phyloP scores from a whole-genome alignment of 2,329 filamentous ascomycete genomes.

The Fusarium sp. region DNA sequence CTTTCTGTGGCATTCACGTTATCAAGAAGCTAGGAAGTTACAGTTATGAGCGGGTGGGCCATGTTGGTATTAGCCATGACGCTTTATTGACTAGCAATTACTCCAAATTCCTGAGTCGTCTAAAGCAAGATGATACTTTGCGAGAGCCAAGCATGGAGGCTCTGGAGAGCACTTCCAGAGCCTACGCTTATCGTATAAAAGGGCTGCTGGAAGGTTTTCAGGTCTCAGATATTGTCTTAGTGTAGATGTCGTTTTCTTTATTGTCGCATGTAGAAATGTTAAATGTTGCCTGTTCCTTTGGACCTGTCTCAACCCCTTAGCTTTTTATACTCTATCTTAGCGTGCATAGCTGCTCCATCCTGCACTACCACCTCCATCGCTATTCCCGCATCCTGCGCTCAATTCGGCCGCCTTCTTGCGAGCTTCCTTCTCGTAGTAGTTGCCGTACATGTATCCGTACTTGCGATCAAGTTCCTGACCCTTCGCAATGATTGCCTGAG shows the following conservation, averaged over 20 bases:
- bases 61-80: neutral
- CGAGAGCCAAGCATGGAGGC: fast-evolving
- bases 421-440: neutral
- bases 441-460: neutral
- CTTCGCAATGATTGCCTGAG: neutral
- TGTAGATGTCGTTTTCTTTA: neutral
- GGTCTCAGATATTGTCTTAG: neutral
- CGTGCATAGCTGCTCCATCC: neutral
- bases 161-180: fast-evolving
- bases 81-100: neutral
- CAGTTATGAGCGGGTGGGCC: neutral
- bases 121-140: fast-evolving
- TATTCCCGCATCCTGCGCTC: fast-evolving
- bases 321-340: too few relatives aligned
- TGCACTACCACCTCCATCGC: fast-evolving
- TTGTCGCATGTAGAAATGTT: too few relatives aligned
- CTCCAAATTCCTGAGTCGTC: fast-evolving
- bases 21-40: fast-evolving
- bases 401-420: fast-evolving
- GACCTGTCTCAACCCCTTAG: too few relatives aligned
- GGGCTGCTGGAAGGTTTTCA: neutral
- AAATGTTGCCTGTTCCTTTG: too few relatives aligned
- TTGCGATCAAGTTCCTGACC: neutral
- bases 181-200: neutral
- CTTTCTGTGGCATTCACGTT: neutral